phyloP scores from a whole-genome alignment of 176 grass and related monocot species.

The Cocos nucifera region DNA sequence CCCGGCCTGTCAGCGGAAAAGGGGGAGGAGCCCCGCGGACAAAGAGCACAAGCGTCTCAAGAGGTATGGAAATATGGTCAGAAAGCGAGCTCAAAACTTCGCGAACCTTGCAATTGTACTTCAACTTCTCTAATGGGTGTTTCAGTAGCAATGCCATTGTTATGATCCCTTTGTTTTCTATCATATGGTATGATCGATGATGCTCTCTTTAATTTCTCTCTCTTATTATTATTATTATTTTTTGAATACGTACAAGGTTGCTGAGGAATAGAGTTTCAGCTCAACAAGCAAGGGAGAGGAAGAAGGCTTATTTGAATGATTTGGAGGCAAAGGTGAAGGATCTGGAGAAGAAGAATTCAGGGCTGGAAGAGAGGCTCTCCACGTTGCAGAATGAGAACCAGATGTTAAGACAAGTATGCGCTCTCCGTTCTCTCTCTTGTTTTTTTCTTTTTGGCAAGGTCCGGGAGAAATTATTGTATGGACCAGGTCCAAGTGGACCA shows the following conservation, averaged over 20 bases:
- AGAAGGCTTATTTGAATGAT: constrained; percentile 75
- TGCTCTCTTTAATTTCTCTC: not conserved
- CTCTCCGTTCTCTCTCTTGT: not conserved
- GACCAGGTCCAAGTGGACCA: no score
- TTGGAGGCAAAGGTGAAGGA: constrained; percentile 63
- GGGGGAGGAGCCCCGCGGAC: constrained; percentile 53
- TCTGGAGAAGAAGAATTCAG: constrained; percentile 64
- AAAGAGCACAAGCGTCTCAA: constrained; percentile 95
- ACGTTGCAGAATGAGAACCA: constrained; percentile 84
- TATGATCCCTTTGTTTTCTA: no score
- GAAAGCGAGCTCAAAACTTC: no score
- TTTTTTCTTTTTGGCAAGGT: no score
- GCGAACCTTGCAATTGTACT: no score
- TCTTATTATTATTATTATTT: no score
- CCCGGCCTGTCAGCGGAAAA: constrained; percentile 32
- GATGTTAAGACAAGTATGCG: constrained; percentile 69
- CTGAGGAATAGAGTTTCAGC: constrained; percentile 81
- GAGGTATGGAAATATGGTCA: constrained; percentile 25
- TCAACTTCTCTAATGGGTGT: no score
- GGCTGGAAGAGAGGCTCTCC: constrained; percentile 63
- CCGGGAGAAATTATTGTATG: no score
- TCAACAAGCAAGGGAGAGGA: constrained; percentile 81
- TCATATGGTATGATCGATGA: no score
- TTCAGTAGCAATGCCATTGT: no score
- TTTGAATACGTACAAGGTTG: constrained; percentile 31